Base-by-base conservation (phyloP, 2,329 filamentous ascomycete species). In the Dryadomyces quercivorus region DNA sequence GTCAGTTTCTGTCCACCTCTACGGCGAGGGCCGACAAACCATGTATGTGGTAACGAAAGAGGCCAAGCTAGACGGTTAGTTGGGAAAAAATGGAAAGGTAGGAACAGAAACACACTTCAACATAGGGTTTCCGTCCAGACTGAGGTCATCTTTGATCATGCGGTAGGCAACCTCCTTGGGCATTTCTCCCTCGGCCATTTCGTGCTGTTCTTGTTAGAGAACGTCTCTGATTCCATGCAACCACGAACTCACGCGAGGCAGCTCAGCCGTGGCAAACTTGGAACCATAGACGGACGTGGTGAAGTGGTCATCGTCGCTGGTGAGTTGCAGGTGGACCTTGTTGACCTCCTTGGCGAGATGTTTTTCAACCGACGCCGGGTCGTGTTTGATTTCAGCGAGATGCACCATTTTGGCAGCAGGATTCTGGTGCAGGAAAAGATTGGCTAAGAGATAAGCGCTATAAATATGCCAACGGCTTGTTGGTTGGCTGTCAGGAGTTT, bases 21-120 rank as follows among this genome's bases (percentile, higher is more conserved):
- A 7, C 15, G 31, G 8, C 3, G 10, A 12, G 18, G 21, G 18
- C 0, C 1, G 15, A 47, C 71, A 62, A 74, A 88, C 86, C 90
- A 95, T 96, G 74, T 94, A 96, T 1, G 92, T 96, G 1, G 91
- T 95, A 60, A 95, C 90, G 65, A 97, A 97, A 42, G 85, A 91
- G 34, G 92, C 91, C 63, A 97, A 71, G 69, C 88, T 93, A n/a
- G 53, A 34, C 10, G 18, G 18, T n/a, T 16, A 31, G 20, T 10
- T 13, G n/a, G 2, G 6, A 15, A 18, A 3, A 45, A 22, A 13
- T 6, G 13, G 36, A 5, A 26, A 34, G 18, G 16, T 44, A 50
- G 8, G n/a, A 40, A 22, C 20, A 44, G 40, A 18, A 40, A 65
- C 76, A 61, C 71, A 87, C 84, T 85, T 88, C 59, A 95, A 78